Base-by-base conservation (phyloP, 2,329 filamentous ascomycete genomes). In the Xylaria sp. region DNA sequence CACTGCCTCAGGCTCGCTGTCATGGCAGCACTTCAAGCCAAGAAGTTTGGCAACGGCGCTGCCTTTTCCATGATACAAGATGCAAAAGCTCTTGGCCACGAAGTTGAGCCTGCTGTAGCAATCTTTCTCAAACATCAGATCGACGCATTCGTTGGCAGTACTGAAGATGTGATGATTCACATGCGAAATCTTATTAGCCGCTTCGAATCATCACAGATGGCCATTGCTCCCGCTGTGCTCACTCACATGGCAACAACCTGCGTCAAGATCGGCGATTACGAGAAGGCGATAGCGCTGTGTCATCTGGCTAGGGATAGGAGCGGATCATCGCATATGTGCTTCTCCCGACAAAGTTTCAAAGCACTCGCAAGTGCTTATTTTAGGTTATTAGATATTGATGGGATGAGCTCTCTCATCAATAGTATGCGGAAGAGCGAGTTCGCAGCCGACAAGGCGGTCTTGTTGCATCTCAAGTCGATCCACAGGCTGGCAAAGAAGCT, bases 1-100 rank as follows among this genome's bases (percentile, higher is more conserved):
- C 75, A 78, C 23, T 82, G 79, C 56, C 74, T 86, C 14, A 78
- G 79, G n/a, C 73, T 84, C 4, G 82, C 80, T 8, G 78, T 86
- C 8, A 67, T 78, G 9, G 81, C 82, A 1, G 74, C 77, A 14
- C 68, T 85, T 53, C 72, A 71, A 15, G 47, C 69, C 15, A 71
- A 77, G 38, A 70, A 69, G 3, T 60, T 70, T 2, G 67, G 72
- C 45, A 61, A 76, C 50, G 60, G 69, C 49, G 49, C 69, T 19
- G 81, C 83, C 1, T 71, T 77, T 17, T 67, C 65, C 0, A 71
- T 85, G 15, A 75, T 86, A 5, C 69, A 70, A 5, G 68, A 71
- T 31, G 80, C 81, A 0, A 74, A 80, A 37, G 54, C 65, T 1
- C 69, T 75, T 11, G 82, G 81, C 4, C 70, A 77, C 11, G 78